Evolutionary conservation across 1,284 basidiomycete species (phyloP).

Genomic region (Trametes pubescens): DNA sequence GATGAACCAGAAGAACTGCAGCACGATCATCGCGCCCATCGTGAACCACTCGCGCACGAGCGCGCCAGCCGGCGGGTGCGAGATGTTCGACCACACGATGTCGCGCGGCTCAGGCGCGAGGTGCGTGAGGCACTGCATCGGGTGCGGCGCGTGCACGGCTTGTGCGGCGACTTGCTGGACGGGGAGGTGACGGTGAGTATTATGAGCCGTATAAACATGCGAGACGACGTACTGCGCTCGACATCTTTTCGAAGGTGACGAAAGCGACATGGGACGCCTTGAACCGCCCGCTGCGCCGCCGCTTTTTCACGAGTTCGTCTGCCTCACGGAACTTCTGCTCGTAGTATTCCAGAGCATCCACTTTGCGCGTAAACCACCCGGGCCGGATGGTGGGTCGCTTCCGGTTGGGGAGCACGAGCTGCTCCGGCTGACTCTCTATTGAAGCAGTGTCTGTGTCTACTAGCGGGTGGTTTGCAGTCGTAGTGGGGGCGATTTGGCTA

Average conservation of each 20-base stretch:
- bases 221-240: conserved; percentile 74
- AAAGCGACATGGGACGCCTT: conserved; percentile 87
- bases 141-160: conserved; percentile 78
- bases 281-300: conserved; percentile 73
- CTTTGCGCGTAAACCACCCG: conserved; percentile 71
- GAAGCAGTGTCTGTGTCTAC: conserved; percentile 60
- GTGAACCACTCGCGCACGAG: conserved; percentile 45
- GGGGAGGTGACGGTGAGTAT: background rate
- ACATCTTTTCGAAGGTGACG: conserved; percentile 97
- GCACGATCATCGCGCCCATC: conserved; percentile 63
- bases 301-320: conserved; percentile 81
- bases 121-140: conserved; percentile 71
- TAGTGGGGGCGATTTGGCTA: conserved; percentile 60
- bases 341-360: conserved; percentile 88
- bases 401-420: conserved; percentile 78
- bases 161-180: conserved; percentile 90
- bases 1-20: conserved; percentile 88
- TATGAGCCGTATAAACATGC: background rate
- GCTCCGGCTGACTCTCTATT: conserved; percentile 56
- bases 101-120: conserved; percentile 95
- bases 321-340: conserved; percentile 80
- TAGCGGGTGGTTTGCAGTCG: conserved; percentile 41
- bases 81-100: conserved; percentile 93
- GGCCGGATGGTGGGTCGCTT: conserved; percentile 74
- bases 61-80: conserved; percentile 58